These are phyloP conservation scores for Cordyceps fumosorosea DNA, from an alignment of 2,329 filamentous ascomycete genomes.

Conservation along the genomic window DNA sequence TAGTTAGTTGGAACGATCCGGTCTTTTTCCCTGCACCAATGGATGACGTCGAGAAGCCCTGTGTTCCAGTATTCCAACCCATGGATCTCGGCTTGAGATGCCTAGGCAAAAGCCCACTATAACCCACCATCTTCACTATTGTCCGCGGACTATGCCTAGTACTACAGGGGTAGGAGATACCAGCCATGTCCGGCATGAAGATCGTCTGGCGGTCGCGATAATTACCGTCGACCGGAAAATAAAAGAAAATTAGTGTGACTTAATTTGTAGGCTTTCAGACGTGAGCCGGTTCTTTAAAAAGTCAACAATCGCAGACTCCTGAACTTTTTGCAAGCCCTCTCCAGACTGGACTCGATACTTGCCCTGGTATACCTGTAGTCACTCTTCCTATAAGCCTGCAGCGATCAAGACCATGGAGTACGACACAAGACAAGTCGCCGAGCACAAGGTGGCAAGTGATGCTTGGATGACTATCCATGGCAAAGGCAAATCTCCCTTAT, in stretches of 20 bases:
- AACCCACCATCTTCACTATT: not conserved
- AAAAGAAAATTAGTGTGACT: not conserved
- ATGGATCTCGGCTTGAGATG: not conserved
- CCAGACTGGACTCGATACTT: not conserved
- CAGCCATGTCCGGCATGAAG: not conserved
- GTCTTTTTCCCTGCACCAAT: not conserved
- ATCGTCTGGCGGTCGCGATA: not conserved
- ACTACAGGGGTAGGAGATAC: constrained; percentile 1
- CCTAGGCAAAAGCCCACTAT: not conserved
- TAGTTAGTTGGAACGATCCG: not conserved
- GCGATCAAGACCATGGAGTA: constrained; percentile 16
- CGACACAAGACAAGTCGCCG: constrained; percentile 36
- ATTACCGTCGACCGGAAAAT: constrained; percentile 1
- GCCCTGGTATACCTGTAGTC: not conserved
- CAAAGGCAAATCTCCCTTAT: constrained; percentile 30
- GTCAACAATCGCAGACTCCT: not conserved
- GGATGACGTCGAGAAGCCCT: not conserved
- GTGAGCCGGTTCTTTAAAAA: not conserved
- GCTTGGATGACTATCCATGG: constrained; percentile 51
- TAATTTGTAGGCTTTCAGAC: not conserved
- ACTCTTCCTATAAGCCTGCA: no score
- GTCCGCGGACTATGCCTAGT: not conserved
- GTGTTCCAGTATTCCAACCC: not conserved
- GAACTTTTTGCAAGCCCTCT: not conserved
- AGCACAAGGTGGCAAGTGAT: constrained; percentile 41